Evolutionary conservation across 352 stramenopile genomes (phyloP), one percentile per base, ranked within the genome.

Genomic region (Pythium brachiatum): DNA sequence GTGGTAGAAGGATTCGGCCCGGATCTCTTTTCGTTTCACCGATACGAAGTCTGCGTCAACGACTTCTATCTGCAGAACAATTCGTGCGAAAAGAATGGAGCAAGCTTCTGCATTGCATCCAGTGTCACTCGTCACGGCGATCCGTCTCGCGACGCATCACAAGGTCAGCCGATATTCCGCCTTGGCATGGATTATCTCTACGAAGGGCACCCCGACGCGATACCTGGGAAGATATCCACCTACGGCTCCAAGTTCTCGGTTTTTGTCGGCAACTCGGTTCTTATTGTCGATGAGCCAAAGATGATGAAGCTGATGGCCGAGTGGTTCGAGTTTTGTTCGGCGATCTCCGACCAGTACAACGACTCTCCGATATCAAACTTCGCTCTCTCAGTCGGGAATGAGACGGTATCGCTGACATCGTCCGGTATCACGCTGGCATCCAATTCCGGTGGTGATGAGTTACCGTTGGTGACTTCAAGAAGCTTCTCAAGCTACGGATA

Each of bases 41-140:
- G 75, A 13, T 96, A 94, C 54, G 74, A 88, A 23, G 52, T 91
- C 11, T 54, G 71, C 27, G 78, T 90, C 20, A 59, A 60, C 12
- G 82, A 89, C 18, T 96, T 93, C 70, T 96, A 82, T 53, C 57
- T 95, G 8, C 84, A 95, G 63, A 92, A 85, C 32, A 85, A 82
- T 53, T 60, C 76, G 7, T 76, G 62, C 48, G 57, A 74, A 1
- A 48, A 76, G 9, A 54, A 72, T 1, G 54, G 57, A 39, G 70
- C 61, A 13, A 89, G 78, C 50, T 69, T 90, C 36, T 95, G 87
- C 21, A 84, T 95, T 53, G 81, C 81, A 39, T 94, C 85, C 15
- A 95, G 87, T 53, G 75, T 95, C 27, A 68, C 64, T 23, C 47
- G 56, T 15, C 51, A 66, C 20, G 51, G 56, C 16, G 60, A 68